Percentiles rank a stretch among this genome's conserved stretches.
Evolutionary conservation across 805 yeast genomes (phyloP).

Genomic region (Wickerhamomyces ciferrii): DNA sequence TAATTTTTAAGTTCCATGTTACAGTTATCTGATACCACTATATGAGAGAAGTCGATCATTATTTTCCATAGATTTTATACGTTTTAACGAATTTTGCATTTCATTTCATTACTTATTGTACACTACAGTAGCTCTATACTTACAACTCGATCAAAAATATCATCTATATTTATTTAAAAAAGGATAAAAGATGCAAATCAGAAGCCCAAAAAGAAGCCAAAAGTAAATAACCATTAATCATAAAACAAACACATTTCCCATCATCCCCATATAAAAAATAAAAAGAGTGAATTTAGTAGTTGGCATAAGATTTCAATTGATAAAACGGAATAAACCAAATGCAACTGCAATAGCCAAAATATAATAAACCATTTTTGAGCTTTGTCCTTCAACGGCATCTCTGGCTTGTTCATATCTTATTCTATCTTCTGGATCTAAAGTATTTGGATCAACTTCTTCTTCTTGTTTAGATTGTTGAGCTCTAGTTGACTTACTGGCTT

Average conservation of each 20-base stretch:
- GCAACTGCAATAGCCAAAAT: slow-evolving; percentile 28
- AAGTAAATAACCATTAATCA: neutral
- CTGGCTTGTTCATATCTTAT: slow-evolving; percentile 37
- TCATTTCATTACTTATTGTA: neutral
- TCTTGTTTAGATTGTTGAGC: slow-evolving; percentile 16
- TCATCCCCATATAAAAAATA: neutral
- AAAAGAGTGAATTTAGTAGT: neutral
- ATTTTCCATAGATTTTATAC: neutral
- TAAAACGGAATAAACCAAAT: slow-evolving; percentile 17
- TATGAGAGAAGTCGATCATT: neutral
- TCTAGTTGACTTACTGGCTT: slow-evolving; percentile 13
- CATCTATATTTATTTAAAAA: no score
- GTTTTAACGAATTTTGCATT: neutral
- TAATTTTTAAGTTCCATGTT: slow-evolving; percentile 22
- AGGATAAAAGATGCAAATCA: neutral
- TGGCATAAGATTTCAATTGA: no score
- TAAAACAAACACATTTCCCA: neutral
- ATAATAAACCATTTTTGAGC: slow-evolving; percentile 20
- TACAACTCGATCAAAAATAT: no score
- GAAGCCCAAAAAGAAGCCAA: neutral
- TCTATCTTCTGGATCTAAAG: slow-evolving; percentile 56
- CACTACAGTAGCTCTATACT: neutral
- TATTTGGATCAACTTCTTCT: slow-evolving; percentile 35
- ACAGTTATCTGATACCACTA: no score
- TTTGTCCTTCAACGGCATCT: slow-evolving; percentile 5